Base-by-base conservation (phyloP, 1,284 basidiomycete genomes). In the Ceratorhiza oryzae-sativae region DNA sequence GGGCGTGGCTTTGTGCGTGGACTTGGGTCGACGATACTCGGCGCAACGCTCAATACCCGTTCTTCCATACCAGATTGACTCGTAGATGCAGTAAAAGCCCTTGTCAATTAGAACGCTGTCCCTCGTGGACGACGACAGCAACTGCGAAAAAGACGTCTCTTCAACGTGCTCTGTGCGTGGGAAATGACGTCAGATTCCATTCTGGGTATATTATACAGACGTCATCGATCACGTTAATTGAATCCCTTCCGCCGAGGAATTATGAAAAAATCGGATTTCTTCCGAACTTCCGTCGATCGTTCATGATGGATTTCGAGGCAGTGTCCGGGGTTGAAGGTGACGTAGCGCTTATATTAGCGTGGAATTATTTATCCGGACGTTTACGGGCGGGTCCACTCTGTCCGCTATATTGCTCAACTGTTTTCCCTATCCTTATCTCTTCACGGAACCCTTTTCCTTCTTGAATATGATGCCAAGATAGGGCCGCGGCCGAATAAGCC, bases 1-100 rank as follows among this genome's bases (percentile, higher is more conserved):
- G 90, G 91, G 2, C 80, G 71, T 1, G 82, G 82, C 79, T 91
- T 91, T 34, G 82, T 81, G 68, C 80, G 80, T n/a, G 83, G 82
- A n/a, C 61, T 45, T 34, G 63, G 51, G 25, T 68, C 63, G n/a
- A 68, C 63, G n/a, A 65, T 65, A 23, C 45, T 49, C 62, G 62
- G 62, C 25, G 63, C 49, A 41, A 68, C 63, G 51, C 63, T 68
- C 63, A 68, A 41, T n/a, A 56, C 51, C 1, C 51, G 63, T 32
- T 68, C 62, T 39, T 59, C 34, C 49, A 51, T 51, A 1, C 15
- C 20, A 30, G 25, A 51, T 51, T 48, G n/a, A 51, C 49, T 10
- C 1, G 25, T 27, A 10, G n/a, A 27, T 51, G n/a, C n/a, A n/a
- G n/a, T n/a, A n/a, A n/a, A n/a, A 15, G 12, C 4, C 25, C 23